These are phyloP conservation scores for Nannochloris sp. DNA, from an alignment of 139 green algal species.

Conservation along the genomic window DNA sequence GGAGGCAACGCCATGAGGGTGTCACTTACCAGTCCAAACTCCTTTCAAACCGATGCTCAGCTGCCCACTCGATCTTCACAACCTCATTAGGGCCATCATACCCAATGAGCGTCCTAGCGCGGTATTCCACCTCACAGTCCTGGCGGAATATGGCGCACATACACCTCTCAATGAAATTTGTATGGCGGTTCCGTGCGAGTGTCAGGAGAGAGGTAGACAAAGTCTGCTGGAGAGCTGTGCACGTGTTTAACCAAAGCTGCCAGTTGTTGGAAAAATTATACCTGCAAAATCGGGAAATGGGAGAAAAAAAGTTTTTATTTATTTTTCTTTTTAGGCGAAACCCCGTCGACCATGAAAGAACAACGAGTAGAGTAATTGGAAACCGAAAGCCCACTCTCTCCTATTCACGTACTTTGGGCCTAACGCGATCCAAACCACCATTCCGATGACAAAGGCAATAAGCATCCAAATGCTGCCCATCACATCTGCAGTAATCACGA, in stretches of 20 bases:
- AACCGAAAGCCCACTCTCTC: no score
- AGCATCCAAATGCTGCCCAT: conserved; percentile 1
- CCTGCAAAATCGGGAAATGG: no score
- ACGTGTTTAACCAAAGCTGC: not conserved
- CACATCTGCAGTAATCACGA: not conserved
- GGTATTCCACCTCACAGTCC: not conserved
- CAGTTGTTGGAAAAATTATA: not conserved
- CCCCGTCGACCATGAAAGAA: no score
- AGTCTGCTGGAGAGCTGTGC: not conserved
- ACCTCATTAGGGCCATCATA: not conserved
- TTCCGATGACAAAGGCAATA: not conserved
- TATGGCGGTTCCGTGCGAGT: not conserved
- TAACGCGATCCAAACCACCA: not conserved
- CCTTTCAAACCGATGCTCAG: not conserved
- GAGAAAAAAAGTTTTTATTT: no score
- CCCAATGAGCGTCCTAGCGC: not conserved
- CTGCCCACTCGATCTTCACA: not conserved
- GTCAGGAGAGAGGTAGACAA: not conserved
- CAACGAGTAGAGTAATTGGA: no score
- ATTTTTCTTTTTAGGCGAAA: no score
- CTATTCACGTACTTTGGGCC: no score
- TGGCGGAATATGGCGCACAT: not conserved
- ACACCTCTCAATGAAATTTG: not conserved
- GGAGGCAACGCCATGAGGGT: no score
- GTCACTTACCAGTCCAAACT: not conserved